Evolutionary conservation across 1,139 yeast genomes (phyloP), one percentile per base, ranked within the genome.

Genomic region (Spencermartinsiella ligniputridi): DNA sequence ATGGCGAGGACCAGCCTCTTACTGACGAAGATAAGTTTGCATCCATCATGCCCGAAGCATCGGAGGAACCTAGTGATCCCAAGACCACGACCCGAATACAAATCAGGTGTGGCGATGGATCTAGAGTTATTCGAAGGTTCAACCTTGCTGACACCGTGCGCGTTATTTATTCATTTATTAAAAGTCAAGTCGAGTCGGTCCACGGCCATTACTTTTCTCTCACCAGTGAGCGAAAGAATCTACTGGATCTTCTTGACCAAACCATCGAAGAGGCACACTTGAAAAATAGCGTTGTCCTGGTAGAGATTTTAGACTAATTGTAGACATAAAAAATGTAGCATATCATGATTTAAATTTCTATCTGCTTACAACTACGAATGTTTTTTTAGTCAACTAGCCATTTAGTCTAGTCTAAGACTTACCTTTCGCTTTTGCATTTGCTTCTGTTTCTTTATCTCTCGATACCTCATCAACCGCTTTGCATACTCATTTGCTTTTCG

Each of bases 71-170:
- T 1, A 63, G 65, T 2, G 70, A 74, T n/a, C 74, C 80, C 0
- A 73, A 74, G 2, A 65, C 75, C 1, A 75, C 79, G 1, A 87
- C 97, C 1, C 71, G 98, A 55, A 76, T 94, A 19, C 98, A 92
- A 64, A 75, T 94, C 17, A 74, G 97, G 47, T 77, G 88, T 36
- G 95, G 94, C 15, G 89, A 84, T 56, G 97, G 97, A 18, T 76
- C 82, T 45, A 72, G 97, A 50, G 68, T 83, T 12, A 83, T 92
- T n/a, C 82, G 88, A 47, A 76, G 88, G 52, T 85, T 92, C 57
- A 67, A 66, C 12, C 57, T 75, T 8, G 60, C 68, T 3, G 94
- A 83, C 53, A 66, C 72, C 3, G 85, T 94, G 0, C 51, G 77
- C 58, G 70, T 72, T 13, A 72, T 92, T 32, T 86, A 71, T 60